Percentiles rank a stretch among this genome's conserved stretches.
phyloP scores from a whole-genome alignment of 352 stramenopile genomes.

The Phytopythium ostracodes region DNA sequence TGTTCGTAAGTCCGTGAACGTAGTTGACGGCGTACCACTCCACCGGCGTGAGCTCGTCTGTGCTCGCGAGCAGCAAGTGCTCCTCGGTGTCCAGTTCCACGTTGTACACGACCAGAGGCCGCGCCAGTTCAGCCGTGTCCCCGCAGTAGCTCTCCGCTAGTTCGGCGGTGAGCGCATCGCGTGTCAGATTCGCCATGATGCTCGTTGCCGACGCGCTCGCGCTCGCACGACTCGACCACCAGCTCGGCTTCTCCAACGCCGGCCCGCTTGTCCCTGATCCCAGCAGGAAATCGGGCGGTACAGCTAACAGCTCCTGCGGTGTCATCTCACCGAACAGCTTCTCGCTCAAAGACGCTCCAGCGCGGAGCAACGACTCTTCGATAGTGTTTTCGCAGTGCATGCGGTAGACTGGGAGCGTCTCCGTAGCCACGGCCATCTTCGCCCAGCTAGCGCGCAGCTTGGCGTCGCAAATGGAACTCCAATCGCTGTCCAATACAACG shows the following conservation, averaged over 20 bases:
- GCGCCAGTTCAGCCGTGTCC: slow-evolving; percentile 32
- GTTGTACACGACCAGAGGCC: slow-evolving; percentile 48
- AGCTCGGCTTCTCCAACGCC: slow-evolving; percentile 56
- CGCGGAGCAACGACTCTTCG: slow-evolving; percentile 68
- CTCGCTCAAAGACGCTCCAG: slow-evolving; percentile 65
- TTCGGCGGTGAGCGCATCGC: slow-evolving; percentile 35
- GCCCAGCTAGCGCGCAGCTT: slow-evolving; percentile 81
- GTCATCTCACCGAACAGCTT: slow-evolving; percentile 80
- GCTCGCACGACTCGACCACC: slow-evolving; percentile 48
- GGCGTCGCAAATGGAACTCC: slow-evolving; percentile 73
- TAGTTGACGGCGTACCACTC: slow-evolving; percentile 86
- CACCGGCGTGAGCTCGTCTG: slow-evolving; percentile 76
- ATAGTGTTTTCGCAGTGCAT: slow-evolving; percentile 81
- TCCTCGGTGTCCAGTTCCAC: slow-evolving; percentile 76
- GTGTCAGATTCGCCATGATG: slow-evolving; percentile 25
- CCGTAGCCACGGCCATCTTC: slow-evolving; percentile 42
- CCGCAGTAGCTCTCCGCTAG: slow-evolving; percentile 43
- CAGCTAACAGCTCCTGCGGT: slow-evolving; percentile 59
- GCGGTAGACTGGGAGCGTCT: slow-evolving; percentile 63
- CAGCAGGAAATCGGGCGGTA: slow-evolving; percentile 37
- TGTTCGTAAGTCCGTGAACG: slow-evolving; percentile 57
- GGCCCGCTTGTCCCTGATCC: slow-evolving; percentile 13
- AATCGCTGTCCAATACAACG: slow-evolving; percentile 80
- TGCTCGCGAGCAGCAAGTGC: slow-evolving; percentile 77
- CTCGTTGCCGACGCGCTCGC: slow-evolving; percentile 22